Conservation (phyloP, 176 grass and related monocot genomes). For the Lolium multiflorum region DNA sequence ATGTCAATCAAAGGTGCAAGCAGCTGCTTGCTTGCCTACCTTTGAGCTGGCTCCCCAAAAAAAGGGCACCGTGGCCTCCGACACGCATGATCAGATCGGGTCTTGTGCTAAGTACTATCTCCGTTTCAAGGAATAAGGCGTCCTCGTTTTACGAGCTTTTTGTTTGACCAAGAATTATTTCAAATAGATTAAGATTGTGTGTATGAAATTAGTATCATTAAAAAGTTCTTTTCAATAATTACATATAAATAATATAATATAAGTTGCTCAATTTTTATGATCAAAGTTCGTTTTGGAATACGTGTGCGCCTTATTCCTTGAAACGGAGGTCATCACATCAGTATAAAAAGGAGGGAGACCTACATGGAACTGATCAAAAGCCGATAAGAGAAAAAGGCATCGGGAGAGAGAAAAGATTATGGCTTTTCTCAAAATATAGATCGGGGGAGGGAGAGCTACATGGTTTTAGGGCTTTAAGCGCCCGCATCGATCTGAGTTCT, state of each 20-base stretch:
- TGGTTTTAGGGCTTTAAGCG: conserved; percentile 16
- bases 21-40: neutral
- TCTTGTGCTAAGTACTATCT: conserved; percentile 5
- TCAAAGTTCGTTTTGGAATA: no score
- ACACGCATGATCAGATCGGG: neutral
- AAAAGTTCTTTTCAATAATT: no score
- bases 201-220: no score
- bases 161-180: no score
- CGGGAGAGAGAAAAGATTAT: neutral
- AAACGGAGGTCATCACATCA: no score
- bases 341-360: conserved; percentile 44
- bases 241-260: no score
- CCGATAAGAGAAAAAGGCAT: neutral
- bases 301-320: no score
- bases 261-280: no score
- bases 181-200: no score
- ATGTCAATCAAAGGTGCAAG: neutral
- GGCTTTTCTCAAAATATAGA: conserved; percentile 13
- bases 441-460: neutral
- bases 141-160: no score
- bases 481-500: conserved; percentile 12
- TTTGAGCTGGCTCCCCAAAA: neutral
- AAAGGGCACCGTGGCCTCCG: neutral
- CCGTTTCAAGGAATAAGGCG: no score
- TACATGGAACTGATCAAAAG: neutral